Evolutionary conservation across 2,329 filamentous ascomycete genomes (phyloP).

Genomic region (Cephalotrichum gorgonifer): DNA sequence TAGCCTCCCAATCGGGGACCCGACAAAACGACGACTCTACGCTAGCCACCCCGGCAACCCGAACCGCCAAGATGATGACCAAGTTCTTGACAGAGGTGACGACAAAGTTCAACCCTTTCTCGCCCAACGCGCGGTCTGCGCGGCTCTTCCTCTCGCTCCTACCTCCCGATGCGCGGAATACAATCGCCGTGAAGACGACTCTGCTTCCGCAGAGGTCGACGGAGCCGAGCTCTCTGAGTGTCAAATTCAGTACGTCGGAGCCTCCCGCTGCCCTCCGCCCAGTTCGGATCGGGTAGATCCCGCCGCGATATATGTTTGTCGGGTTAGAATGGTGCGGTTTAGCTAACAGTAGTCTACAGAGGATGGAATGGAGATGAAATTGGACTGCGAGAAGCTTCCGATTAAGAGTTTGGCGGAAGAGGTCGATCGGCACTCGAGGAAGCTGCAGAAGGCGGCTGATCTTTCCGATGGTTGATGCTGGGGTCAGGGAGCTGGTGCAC

Average conservation of each 20-base stretch:
- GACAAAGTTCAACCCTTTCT: conserved; percentile 90
- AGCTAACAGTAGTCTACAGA: conserved; percentile 37
- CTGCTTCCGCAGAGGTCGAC: conserved; percentile 61
- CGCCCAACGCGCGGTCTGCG: conserved; percentile 64
- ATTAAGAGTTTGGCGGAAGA: conserved; percentile 84
- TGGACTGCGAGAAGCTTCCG: conserved; percentile 70
- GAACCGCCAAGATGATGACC: conserved; percentile 57
- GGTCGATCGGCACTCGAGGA: conserved; percentile 79
- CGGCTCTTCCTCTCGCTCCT: conserved; percentile 81
- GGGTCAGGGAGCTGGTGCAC: background rate
- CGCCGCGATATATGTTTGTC: background rate
- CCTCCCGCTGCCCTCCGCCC: background rate
- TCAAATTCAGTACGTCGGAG: conserved; percentile 67
- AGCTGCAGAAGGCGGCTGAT: conserved; percentile 73
- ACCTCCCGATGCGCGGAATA: conserved; percentile 64
- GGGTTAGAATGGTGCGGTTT: background rate
- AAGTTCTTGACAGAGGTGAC: conserved; percentile 77
- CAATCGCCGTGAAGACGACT: conserved; percentile 68
- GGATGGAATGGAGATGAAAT: conserved; percentile 82
- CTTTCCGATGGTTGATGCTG: conserved; percentile 37
- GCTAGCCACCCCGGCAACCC: background rate
- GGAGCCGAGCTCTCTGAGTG: conserved; percentile 55
- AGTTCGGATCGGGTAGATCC: background rate
- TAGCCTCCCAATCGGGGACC: background rate
- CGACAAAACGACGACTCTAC: background rate